Evolutionary conservation across 352 stramenopile species (phyloP), one percentile per base, ranked within the genome.

Genomic region (Phytophthora agathidicida): DNA sequence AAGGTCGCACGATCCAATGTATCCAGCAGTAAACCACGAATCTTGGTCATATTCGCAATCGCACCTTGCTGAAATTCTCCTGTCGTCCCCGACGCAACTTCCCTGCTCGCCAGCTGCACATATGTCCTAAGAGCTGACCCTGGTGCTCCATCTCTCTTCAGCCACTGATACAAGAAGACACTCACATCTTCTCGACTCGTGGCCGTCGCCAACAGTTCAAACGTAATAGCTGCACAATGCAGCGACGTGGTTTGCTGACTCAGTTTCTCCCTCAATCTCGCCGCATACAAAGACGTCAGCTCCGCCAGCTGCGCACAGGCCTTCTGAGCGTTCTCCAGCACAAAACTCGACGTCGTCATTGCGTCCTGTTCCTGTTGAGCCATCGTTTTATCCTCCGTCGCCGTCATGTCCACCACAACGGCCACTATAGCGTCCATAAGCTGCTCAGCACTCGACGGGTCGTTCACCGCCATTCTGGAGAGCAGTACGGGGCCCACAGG

Each of bases 151-250:
- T 65, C 35, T 61, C 54, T 43, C 37, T 75, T 71, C 0, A 69
- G 23, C 73, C 74, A 80, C 32, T 86, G 64, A 23, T 74, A 75
- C 28, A 89, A 48, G 36, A 83, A 86, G 31, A 77, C 42, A 30
- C 42, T 59, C 19, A 69, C 44, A 17, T 82, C 71, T 17, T 70
- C 41, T 32, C 6, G 36, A 58, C 36, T 61, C 3, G 43, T 61
- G 22, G 42, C 60, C 8, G 22, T 43, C 11, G 58, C 51, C 19
- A 76, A 33, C 7, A 73, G 17, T 11, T 59, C 48, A 6, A 73
- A 60, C 1, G 37, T 32, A 11, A 69, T 52, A 1, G 58, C 62
- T 30, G 53, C 52, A 46, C 67, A 75, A 20, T 70, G 52, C 31
- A 75, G 47, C 13, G 67, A 73, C 20, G 52, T 54, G 6, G 42